Percentiles rank a stretch among this genome's conserved stretches.
These are phyloP conservation scores for Penicillium samsonianum DNA, from an alignment of 495 filamentous ascomycete species.

Conservation along the genomic window DNA sequence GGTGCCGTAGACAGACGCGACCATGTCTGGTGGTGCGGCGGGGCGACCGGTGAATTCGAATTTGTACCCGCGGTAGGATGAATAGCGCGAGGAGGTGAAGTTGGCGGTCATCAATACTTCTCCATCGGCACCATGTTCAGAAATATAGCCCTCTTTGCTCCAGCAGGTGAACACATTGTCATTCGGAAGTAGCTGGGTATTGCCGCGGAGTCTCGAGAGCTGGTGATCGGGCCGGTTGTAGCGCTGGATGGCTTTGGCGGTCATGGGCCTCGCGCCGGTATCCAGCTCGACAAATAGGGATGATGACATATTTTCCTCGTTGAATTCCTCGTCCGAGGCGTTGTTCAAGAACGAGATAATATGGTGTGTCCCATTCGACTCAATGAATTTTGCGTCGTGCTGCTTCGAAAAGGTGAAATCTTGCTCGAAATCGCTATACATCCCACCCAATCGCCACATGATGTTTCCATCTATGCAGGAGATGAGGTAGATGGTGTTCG, in stretches of 20 bases:
- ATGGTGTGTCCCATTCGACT: constrained; percentile 41
- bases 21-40: constrained; percentile 27
- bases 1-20: constrained; percentile 31
- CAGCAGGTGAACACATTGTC: constrained; percentile 59
- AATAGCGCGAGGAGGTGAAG: constrained; percentile 31
- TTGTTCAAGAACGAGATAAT: constrained; percentile 57
- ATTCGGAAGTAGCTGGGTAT: constrained; percentile 53
- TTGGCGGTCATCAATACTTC: constrained; percentile 42
- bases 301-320: constrained; percentile 46
- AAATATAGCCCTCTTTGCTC: constrained; percentile 54
- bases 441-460: constrained; percentile 58
- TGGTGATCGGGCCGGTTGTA: constrained; percentile 44
- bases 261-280: constrained; percentile 42
- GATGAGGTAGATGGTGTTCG: constrained; percentile 57
- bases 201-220: constrained; percentile 57
- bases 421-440: constrained; percentile 37
- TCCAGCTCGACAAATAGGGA: constrained; percentile 56
- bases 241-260: constrained; percentile 40
- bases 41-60: constrained; percentile 36
- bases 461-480: constrained; percentile 56
- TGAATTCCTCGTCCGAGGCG: constrained; percentile 46
- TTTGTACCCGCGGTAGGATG: constrained; percentile 39
- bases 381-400: constrained; percentile 58
- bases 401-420: constrained; percentile 60
- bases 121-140: constrained; percentile 53